Evolutionary conservation across 805 yeast species (phyloP), one percentile per base, ranked within the genome.

Genomic region (Wickerhamiella lipophila): DNA sequence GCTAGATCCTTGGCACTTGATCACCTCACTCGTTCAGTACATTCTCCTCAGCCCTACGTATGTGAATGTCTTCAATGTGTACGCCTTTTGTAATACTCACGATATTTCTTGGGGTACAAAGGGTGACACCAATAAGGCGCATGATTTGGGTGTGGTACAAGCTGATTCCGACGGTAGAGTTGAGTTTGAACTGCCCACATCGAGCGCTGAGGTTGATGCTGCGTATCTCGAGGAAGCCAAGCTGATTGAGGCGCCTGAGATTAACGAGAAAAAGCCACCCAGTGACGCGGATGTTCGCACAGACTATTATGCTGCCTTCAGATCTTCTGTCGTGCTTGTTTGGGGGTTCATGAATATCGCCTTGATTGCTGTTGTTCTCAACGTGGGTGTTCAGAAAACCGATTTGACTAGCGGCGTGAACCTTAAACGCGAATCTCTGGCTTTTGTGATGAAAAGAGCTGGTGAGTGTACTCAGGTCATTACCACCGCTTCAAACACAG

Each of bases 21-120:
- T 86, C 54, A 87, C 96, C 0, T 79, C 92, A 45, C 83, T 87
- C 63, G 57, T 76, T 22, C 98, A 89, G 65, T 89, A 89, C 61
- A 64, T 89, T 51, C 65, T 89, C 53, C 65, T 89, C 50, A 79
- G 88, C 54, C 98, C 98, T 0, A 77, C 94, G 0, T 92, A 88
- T 64, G 79, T 87, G 65, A 88, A 89, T 60, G 89, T 88, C 47
- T 70, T 89, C 61, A 87, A 86, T 64, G 89, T 89, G 53, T 89
- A 89, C 66, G 95, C 97, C 2, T 88, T 89, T 64, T 88, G 96
- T 70, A 89, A 89, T 65, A 81, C 89, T 52, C 95, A 89, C 64
- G 98, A 89, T 69, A 79, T 89, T 43, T 83, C 96, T 6, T 89
- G 97, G 97, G 97, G 97, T 63, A 89, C 95, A 3, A 85, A 88